phyloP scores from a whole-genome alignment of 768 basidiomycete genomes.

The Rhizopogon salebrosus region DNA sequence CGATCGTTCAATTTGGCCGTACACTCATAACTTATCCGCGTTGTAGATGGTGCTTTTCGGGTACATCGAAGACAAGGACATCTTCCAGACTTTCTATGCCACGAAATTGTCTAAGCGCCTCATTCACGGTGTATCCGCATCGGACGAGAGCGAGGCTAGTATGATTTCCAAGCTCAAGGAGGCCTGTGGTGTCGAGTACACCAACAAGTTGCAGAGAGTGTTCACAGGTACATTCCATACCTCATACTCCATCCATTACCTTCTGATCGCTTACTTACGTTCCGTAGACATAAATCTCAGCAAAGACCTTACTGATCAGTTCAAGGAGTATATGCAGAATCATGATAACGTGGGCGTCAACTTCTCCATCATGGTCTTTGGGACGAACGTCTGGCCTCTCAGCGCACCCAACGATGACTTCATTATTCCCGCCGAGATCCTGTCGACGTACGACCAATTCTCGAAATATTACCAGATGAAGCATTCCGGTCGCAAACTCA shows the following conservation, averaged over 20 bases:
- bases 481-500: slow-evolving; percentile 91
- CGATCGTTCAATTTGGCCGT: not conserved
- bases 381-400: slow-evolving; percentile 95
- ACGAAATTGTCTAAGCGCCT: slow-evolving; percentile 91
- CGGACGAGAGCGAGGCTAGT: slow-evolving; percentile 92
- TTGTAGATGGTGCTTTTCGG: slow-evolving; percentile 93
- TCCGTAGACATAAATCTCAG: slow-evolving; percentile 86
- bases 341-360: slow-evolving; percentile 85
- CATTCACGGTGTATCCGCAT: slow-evolving; percentile 84
- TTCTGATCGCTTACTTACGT: not conserved
- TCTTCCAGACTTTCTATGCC: slow-evolving; percentile 96
- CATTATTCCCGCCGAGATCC: slow-evolving; percentile 82
- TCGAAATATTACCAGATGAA: slow-evolving; percentile 89
- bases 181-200: slow-evolving; percentile 94
- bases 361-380: slow-evolving; percentile 90
- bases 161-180: slow-evolving; percentile 98
- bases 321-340: slow-evolving; percentile 89
- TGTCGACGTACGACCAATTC: slow-evolving; percentile 87
- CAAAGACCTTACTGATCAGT: slow-evolving; percentile 92
- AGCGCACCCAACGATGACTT: slow-evolving; percentile 81
- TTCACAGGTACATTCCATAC: slow-evolving; percentile 63
- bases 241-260: not conserved
- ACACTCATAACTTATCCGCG: slow-evolving; percentile 2
- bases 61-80: slow-evolving; percentile 95
- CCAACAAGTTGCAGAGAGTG: slow-evolving; percentile 93